A percentile compares a stretch with the other conserved stretches of the same genome.
Evolutionary conservation across 768 basidiomycete genomes (phyloP).

Genomic region (Gautieria morchelliformis): DNA sequence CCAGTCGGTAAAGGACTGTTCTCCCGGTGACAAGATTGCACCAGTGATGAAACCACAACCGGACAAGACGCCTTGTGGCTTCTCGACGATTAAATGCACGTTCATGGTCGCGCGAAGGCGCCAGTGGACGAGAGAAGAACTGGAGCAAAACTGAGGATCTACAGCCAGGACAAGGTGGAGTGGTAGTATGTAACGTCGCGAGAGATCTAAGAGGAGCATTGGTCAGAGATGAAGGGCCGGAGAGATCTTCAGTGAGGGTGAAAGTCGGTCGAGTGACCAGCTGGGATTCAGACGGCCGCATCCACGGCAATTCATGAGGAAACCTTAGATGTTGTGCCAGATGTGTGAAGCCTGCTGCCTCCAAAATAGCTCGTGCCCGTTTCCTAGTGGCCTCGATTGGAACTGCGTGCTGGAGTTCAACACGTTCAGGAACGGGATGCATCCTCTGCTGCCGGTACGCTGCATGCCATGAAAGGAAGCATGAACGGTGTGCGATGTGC

Average conservation of each 20-base stretch:
- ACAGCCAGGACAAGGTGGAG: conserved; percentile 15
- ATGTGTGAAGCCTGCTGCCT: conserved; percentile 11
- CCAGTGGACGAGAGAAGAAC: conserved; percentile 6
- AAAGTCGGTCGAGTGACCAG: not conserved
- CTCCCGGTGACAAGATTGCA: conserved; percentile 6
- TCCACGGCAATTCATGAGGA: not conserved
- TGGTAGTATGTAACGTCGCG: conserved; percentile 9
- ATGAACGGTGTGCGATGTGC: conserved; percentile 15
- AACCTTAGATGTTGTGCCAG: conserved; percentile 1
- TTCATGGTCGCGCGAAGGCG: not conserved
- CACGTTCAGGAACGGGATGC: conserved; percentile 7
- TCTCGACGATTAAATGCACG: not conserved
- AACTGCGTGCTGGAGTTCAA: not conserved
- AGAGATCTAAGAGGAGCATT: not conserved
- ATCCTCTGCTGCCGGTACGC: conserved; percentile 12
- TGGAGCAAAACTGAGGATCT: conserved; percentile 11
- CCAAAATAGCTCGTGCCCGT: conserved; percentile 10
- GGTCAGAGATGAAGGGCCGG: not conserved
- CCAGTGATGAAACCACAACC: conserved; percentile 1
- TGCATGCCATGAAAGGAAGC: conserved; percentile 16
- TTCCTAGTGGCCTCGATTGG: conserved; percentile 2
- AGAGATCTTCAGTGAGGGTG: not conserved
- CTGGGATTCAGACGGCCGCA: not conserved
- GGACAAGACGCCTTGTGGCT: not conserved
- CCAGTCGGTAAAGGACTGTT: conserved; percentile 3